A percentile compares a stretch with the other conserved stretches of the same genome.
phyloP scores from a whole-genome alignment of 148 eudicot species.

The Bassia scoparia region DNA sequence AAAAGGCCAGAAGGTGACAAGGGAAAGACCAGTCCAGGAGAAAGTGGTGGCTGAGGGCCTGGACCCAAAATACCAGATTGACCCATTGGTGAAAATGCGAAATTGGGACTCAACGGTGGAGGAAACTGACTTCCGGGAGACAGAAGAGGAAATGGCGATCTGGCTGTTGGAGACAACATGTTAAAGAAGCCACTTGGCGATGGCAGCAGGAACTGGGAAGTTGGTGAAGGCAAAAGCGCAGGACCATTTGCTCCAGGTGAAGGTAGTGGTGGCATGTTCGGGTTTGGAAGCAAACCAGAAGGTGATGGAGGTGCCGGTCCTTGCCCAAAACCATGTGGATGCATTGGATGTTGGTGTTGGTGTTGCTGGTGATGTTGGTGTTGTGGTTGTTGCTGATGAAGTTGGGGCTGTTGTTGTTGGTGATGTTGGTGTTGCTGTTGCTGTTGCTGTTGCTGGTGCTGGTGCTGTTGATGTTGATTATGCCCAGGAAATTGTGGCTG shows the following conservation, averaged over 20 bases:
- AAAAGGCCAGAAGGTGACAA: conserved; percentile 70
- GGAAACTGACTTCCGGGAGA: conserved; percentile 75
- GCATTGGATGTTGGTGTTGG: conserved; percentile 24
- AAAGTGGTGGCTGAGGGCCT: conserved; percentile 65
- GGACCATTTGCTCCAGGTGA: conserved; percentile 56
- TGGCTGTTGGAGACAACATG: conserved; percentile 58
- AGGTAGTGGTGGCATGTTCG: conserved; percentile 40
- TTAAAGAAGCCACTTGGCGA: conserved; percentile 68
- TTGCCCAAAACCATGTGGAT: conserved; percentile 29
- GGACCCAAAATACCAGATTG: conserved; percentile 74
- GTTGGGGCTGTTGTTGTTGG: no score
- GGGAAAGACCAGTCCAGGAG: conserved; percentile 75
- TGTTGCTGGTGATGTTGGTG: background rate
- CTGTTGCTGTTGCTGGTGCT: no score
- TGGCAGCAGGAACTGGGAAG: conserved; percentile 62
- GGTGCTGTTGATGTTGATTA: no score
- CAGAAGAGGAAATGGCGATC: conserved; percentile 74
- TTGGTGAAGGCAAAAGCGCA: conserved; percentile 65
- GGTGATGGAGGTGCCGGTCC: conserved; percentile 37
- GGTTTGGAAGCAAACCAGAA: conserved; percentile 51
- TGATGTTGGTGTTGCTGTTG: no score
- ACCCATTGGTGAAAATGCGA: conserved; percentile 54
- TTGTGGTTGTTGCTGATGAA: no score
- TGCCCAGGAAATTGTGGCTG: conserved; percentile 24
- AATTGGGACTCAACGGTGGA: conserved; percentile 69